A percentile compares a stretch with the other conserved stretches of the same genome.
Conservation (phyloP, 345 rosid genomes). For the Hypericum androsaemum region DNA sequence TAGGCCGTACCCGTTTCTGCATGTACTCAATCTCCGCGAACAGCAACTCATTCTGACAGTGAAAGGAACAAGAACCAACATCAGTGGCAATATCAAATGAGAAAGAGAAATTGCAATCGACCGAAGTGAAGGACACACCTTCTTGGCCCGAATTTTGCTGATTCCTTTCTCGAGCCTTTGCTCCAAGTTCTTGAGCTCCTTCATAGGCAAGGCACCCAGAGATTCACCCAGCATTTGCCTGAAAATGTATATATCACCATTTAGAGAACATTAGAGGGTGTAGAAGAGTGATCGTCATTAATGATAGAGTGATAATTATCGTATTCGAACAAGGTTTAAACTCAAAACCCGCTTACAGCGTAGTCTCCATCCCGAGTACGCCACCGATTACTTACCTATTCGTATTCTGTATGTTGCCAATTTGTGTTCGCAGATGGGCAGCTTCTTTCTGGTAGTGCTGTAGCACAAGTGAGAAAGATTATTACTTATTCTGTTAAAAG, state of each 20-base stretch:
- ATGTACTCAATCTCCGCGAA: conserved; percentile 20
- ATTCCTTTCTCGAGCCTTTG: conserved; percentile 21
- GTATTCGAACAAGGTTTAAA: no score
- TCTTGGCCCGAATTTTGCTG: conserved; percentile 17
- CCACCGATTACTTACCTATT: conserved; percentile 4
- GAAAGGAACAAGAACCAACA: no score
- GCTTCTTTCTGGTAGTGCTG: conserved; percentile 20
- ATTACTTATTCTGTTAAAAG: no score
- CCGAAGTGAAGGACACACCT: conserved; percentile 13
- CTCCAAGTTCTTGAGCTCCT: conserved; percentile 19
- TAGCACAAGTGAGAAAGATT: neutral
- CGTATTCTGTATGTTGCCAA: conserved; percentile 12
- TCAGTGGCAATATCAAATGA: no score
- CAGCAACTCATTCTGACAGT: conserved; percentile 13
- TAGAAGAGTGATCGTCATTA: no score
- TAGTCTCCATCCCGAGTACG: no score
- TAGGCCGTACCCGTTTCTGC: conserved; percentile 17
- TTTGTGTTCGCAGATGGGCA: conserved; percentile 16
- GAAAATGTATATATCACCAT: neutral
- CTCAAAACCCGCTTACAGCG: no score
- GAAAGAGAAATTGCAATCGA: conserved; percentile 3
- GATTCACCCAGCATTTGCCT: conserved; percentile 20
- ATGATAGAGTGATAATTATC: no score
- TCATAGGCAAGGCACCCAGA: conserved; percentile 10
- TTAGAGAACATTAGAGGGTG: no score